These are phyloP conservation scores for Emergomyces orientalis DNA, from an alignment of 2,329 filamentous ascomycete genomes.

Conservation along the genomic window DNA sequence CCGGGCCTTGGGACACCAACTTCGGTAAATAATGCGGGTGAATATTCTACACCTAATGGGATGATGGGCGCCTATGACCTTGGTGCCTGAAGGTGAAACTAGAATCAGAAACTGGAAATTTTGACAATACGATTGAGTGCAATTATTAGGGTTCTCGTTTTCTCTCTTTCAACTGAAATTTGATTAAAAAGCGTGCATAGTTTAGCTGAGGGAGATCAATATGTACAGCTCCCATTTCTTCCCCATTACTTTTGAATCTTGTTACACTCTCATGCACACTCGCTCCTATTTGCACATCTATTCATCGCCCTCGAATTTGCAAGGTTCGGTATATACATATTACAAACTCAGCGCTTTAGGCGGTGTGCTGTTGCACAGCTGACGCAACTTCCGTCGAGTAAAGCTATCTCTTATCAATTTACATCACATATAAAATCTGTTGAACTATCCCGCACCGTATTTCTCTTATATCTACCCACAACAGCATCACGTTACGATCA, in stretches of 20 bases:
- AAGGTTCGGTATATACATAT: not conserved
- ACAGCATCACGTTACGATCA: not conserved
- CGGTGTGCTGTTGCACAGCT: not conserved
- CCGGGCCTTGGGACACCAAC: not conserved
- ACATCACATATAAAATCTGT: not conserved
- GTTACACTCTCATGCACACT: not conserved
- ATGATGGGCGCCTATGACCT: constrained; percentile 7
- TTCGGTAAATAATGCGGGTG: not conserved
- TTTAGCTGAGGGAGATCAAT: not conserved
- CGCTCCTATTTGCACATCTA: not conserved
- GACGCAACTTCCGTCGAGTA: not conserved
- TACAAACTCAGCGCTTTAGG: not conserved
- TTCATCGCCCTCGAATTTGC: not conserved
- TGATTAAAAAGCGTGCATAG: not conserved
- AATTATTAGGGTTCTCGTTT: not conserved
- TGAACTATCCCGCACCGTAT: not conserved
- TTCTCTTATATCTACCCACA: not conserved
- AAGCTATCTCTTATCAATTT: not conserved
- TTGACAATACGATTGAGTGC: not conserved
- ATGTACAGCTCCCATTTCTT: not conserved
- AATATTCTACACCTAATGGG: not conserved
- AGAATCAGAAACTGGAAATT: not conserved
- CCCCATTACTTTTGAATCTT: not conserved
- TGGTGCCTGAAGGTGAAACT: not conserved
- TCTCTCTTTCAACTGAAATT: not conserved